Evolutionary conservation across 1,284 basidiomycete species (phyloP).

Genomic region (Leccinum ambiguum): DNA sequence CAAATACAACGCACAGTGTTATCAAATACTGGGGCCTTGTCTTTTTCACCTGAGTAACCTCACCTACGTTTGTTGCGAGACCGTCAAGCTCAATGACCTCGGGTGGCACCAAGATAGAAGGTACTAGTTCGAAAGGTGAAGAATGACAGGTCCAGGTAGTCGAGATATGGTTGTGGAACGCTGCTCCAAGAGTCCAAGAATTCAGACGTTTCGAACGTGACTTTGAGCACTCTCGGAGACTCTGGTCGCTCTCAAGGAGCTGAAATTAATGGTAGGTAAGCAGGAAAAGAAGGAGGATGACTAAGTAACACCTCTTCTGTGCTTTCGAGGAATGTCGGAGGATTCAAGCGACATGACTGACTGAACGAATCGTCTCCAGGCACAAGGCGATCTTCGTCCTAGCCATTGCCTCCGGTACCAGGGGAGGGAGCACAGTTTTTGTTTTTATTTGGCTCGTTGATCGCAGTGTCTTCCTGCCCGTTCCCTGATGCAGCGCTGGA

Average conservation of each 20-base stretch:
- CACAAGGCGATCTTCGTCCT: not conserved
- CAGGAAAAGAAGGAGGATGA: not conserved
- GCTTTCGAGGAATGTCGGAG: too few relatives aligned
- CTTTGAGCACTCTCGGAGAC: conserved; percentile 47
- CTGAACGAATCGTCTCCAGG: too few relatives aligned
- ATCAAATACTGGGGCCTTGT: conserved; percentile 77
- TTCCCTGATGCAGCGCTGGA: not conserved
- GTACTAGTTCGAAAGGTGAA: conserved; percentile 61
- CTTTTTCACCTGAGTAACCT: conserved; percentile 59
- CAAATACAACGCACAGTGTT: conserved; percentile 57
- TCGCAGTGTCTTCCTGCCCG: not conserved
- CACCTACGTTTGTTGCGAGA: conserved; percentile 51
- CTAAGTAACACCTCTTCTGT: too few relatives aligned
- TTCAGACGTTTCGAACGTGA: conserved; percentile 49
- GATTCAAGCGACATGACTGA: too few relatives aligned
- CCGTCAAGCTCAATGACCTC: conserved; percentile 81
- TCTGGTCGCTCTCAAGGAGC: conserved; percentile 59
- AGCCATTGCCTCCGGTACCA: not conserved
- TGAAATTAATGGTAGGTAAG: conserved; percentile 28
- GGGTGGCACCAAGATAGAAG: conserved; percentile 82
- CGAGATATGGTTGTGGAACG: conserved; percentile 68
- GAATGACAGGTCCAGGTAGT: conserved; percentile 45
- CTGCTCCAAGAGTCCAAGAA: conserved; percentile 55
- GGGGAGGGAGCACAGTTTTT: not conserved
- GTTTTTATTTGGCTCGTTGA: not conserved